These are phyloP conservation scores for Tylopilus orsonianus DNA, from an alignment of 1,284 basidiomycete genomes.

Conservation along the genomic window DNA sequence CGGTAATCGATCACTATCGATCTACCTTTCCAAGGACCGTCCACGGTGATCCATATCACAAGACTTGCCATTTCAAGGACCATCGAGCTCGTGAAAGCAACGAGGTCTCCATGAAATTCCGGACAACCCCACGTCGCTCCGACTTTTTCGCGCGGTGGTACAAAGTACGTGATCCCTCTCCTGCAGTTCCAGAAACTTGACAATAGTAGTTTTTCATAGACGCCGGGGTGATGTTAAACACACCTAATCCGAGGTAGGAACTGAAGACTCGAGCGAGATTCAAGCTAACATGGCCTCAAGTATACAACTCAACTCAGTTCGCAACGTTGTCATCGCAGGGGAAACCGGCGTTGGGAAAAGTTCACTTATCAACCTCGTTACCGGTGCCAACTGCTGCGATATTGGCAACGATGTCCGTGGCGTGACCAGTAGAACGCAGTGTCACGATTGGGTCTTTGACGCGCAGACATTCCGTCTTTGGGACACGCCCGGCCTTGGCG, in stretches of 20 bases:
- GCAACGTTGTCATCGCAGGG: conserved; percentile 33
- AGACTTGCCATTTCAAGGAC: conserved; percentile 24
- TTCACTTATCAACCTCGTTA: conserved; percentile 34
- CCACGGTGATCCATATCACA: conserved; percentile 15
- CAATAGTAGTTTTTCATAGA: not conserved
- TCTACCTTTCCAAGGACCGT: conserved; percentile 7
- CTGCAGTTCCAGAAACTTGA: not conserved
- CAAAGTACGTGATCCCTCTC: conserved; percentile 7
- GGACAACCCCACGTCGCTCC: conserved; percentile 9
- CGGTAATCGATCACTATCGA: conserved; percentile 18
- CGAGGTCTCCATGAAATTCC: conserved; percentile 20
- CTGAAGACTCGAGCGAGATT: not conserved
- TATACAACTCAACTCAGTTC: conserved; percentile 13
- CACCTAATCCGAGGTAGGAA: conserved; percentile 8
- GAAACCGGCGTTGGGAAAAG: conserved; percentile 36
- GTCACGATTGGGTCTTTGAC: conserved; percentile 23
- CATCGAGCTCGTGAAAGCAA: conserved; percentile 21
- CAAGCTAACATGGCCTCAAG: conserved; percentile 16
- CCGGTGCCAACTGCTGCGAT: conserved; percentile 18
- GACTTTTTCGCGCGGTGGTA: conserved; percentile 3
- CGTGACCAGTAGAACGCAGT: conserved; percentile 27
- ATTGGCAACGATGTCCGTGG: conserved; percentile 34
- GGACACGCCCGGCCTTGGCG: conserved; percentile 35
- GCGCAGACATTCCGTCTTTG: conserved; percentile 32
- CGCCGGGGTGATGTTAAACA: conserved; percentile 11